phyloP scores from a whole-genome alignment of 768 basidiomycete species.

The Pleurotus salmoneostramineus region DNA sequence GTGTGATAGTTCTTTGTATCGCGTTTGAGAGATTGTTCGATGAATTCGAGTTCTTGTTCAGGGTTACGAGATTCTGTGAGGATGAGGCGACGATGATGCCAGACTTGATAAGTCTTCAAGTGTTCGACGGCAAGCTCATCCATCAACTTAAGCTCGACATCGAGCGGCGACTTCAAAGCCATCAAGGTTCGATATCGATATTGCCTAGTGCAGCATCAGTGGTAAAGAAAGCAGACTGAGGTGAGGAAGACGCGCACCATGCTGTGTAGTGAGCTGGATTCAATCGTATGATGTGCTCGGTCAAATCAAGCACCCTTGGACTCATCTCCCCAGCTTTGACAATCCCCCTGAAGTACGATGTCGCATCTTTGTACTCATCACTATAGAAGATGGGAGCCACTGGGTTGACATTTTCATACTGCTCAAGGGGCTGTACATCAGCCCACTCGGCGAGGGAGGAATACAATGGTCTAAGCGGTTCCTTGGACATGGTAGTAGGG shows the following conservation, averaged over 20 bases:
- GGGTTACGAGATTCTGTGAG: constrained; percentile 53
- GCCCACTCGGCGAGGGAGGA: constrained; percentile 69
- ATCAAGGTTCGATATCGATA: constrained; percentile 89
- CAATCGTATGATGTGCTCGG: constrained; percentile 81
- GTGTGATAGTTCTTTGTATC: constrained; percentile 99
- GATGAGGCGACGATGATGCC: constrained; percentile 87
- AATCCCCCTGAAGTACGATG: constrained; percentile 88
- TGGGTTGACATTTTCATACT: constrained; percentile 75
- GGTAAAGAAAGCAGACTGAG: neutral
- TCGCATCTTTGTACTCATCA: constrained; percentile 87
- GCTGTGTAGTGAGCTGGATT: constrained; percentile 98
- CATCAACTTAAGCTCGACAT: constrained; percentile 80
- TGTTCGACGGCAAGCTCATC: constrained; percentile 80
- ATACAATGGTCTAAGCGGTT: constrained; percentile 33
- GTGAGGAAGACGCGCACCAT: constrained; percentile 54
- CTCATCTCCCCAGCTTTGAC: constrained; percentile 77
- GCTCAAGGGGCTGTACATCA: constrained; percentile 75
- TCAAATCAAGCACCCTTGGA: constrained; percentile 77
- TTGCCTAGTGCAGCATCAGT: constrained; percentile 58
- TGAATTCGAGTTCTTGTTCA: constrained; percentile 73
- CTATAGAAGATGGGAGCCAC: constrained; percentile 93
- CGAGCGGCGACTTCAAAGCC: constrained; percentile 59
- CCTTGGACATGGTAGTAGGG: neutral
- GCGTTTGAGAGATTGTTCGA: constrained; percentile 60
- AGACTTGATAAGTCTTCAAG: constrained; percentile 97